Evolutionary conservation across 2,329 filamentous ascomycete genomes (phyloP).

Genomic region (Aspergillus neotritici): DNA sequence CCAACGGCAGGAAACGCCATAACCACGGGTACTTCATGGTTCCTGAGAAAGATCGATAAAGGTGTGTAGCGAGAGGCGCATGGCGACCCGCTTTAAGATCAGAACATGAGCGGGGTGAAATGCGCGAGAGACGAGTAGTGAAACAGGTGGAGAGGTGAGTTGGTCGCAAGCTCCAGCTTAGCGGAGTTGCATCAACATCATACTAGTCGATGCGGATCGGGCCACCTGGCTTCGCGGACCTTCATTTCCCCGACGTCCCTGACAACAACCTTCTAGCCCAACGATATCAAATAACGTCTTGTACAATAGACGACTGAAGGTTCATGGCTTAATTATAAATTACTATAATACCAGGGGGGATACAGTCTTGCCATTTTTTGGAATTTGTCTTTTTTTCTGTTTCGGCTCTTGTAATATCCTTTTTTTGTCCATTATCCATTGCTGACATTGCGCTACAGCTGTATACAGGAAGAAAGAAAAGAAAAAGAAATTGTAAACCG

Average conservation of each 20-base stretch:
- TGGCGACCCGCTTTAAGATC: constrained; percentile 23
- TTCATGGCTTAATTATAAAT: background rate
- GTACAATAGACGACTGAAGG: background rate
- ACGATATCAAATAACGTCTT: constrained; percentile 8
- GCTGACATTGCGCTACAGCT: constrained; percentile 20
- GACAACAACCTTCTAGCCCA: too few species aligned
- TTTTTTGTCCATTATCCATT: constrained; percentile 10
- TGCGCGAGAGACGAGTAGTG: background rate
- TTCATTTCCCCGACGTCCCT: constrained; percentile 30
- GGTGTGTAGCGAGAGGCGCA: constrained; percentile 26
- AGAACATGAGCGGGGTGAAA: constrained; percentile 4
- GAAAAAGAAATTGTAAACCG: constrained; percentile 17
- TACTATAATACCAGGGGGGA: background rate
- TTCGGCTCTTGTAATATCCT: constrained; percentile 12
- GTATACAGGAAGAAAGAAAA: constrained; percentile 30
- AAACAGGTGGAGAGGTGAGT: background rate
- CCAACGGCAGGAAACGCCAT: constrained; percentile 29
- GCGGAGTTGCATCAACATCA: background rate
- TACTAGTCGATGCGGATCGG: constrained; percentile 17
- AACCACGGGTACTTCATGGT: constrained; percentile 33
- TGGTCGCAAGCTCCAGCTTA: background rate
- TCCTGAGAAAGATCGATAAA: constrained; percentile 17
- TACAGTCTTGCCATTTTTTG: constrained; percentile 8
- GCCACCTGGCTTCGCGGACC: constrained; percentile 37
- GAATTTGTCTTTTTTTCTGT: constrained; percentile 15